Evolutionary conservation across 2,329 filamentous ascomycete genomes (phyloP), one percentile per base, ranked within the genome.

Genomic region (Blastomyces gilchristii): DNA sequence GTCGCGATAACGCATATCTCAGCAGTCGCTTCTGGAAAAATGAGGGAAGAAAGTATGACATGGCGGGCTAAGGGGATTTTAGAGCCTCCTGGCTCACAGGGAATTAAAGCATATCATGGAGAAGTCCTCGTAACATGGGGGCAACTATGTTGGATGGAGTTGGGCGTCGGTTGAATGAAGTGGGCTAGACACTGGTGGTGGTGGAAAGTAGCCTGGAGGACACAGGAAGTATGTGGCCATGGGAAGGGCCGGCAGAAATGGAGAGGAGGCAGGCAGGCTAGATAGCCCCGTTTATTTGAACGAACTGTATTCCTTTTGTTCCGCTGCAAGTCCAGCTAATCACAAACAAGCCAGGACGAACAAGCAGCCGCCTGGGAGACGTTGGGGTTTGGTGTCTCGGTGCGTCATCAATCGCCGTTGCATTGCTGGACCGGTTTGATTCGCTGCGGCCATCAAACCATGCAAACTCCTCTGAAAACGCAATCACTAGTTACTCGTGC

Each of bases 11-110:
- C 59, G 87, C 90, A 79, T 94, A 96, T 68, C 90, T 87, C 67
- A 97, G 83, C 70, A 97, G 82, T 75, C 88, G 87, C 82, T 94
- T 96, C 78, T 92, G 90, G 81, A 96, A 80, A 69, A 81, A 90
- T 69, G 85, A 89, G 67, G 91, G 87, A 71, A 94, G 83, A 73
- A 90, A 86, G 73, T 83, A 86, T 62, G 87, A 85, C 89, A 92
- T 91, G 75, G 69, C 72, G 59, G 62, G n/a, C 22, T 34, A 49
- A 58, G 67, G 47, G n/a, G 9, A 31, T 25, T 28, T 25, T 31
- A 41, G 70, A 74, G 74, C 73, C 71, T 64, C 64, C 63, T 62
- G 70, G 70, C 71, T 72, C 70, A 71, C 28, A 37, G 37, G n/a
- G 34, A 39, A n/a, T 34, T 52, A 57, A 18, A 53, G 67, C 60